Percentiles rank a stretch among this genome's conserved stretches.
These are phyloP conservation scores for Seiridium unicorne DNA, from an alignment of 2,329 filamentous ascomycete species.

Conservation along the genomic window DNA sequence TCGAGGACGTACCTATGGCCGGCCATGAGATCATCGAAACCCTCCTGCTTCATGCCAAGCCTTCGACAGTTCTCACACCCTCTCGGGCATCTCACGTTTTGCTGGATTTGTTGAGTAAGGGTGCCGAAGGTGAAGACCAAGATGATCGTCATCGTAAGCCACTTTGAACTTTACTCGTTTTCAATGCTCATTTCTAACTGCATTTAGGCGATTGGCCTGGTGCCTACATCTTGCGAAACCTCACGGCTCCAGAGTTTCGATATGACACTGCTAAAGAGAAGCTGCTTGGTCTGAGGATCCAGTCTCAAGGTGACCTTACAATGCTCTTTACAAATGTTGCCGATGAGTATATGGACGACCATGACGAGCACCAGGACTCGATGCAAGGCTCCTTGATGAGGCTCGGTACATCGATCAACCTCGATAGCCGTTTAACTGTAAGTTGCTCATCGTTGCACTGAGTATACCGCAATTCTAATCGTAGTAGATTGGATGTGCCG, in stretches of 20 bases:
- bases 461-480: slow-evolving; percentile 10
- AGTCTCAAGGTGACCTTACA: slow-evolving; percentile 44
- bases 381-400: slow-evolving; percentile 65
- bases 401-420: slow-evolving; percentile 68
- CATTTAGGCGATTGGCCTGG: slow-evolving; percentile 33
- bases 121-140: slow-evolving; percentile 30
- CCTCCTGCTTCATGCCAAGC: slow-evolving; percentile 51
- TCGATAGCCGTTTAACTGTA: slow-evolving; percentile 72
- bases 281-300: slow-evolving; percentile 57
- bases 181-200: slow-evolving; percentile 10
- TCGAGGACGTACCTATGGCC: slow-evolving; percentile 72
- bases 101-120: slow-evolving; percentile 30
- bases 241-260: slow-evolving; percentile 71
- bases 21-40: slow-evolving; percentile 69
- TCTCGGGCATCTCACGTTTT: slow-evolving; percentile 43
- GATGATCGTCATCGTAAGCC: not conserved
- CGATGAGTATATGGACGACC: slow-evolving; percentile 33
- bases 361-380: slow-evolving; percentile 41
- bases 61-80: slow-evolving; percentile 54
- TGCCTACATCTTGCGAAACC: slow-evolving; percentile 58
- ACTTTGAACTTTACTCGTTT: not conserved
- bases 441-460: slow-evolving; percentile 14
- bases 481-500: slow-evolving; percentile 71
- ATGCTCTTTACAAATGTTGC: slow-evolving; percentile 63
- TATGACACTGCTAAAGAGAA: slow-evolving; percentile 66